phyloP scores from a whole-genome alignment of 805 yeast species.

The Pichia nanzhaoensis region DNA sequence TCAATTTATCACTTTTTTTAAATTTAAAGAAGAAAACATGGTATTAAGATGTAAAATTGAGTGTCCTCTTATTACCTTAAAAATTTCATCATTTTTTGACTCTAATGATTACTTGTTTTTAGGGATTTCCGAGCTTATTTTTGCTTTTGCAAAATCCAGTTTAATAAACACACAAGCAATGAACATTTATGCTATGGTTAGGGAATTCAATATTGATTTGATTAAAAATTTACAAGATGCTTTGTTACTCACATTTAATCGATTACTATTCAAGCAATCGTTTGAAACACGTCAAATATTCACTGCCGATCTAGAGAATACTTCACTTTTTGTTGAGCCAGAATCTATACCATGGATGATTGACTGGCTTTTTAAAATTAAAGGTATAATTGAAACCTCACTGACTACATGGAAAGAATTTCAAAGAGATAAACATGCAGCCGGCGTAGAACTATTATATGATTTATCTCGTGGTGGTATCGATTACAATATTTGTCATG shows the following conservation, averaged over 20 bases:
- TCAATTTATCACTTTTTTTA: slow-evolving; percentile 31
- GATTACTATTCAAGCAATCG: slow-evolving; percentile 7
- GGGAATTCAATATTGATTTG: slow-evolving; percentile 14
- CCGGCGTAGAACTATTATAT: slow-evolving; percentile 37
- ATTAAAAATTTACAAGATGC: slow-evolving; percentile 11
- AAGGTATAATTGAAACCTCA: slow-evolving; percentile 7
- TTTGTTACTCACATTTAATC: slow-evolving; percentile 3
- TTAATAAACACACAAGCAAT: slow-evolving; percentile 6
- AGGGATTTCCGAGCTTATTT: slow-evolving; percentile 31
- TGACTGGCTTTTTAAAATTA: slow-evolving; percentile 8
- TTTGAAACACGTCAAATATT: slow-evolving; percentile 3
- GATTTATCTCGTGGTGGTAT: slow-evolving; percentile 34
- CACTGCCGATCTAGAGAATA: slow-evolving; percentile 15
- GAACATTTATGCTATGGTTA: slow-evolving; percentile 7
- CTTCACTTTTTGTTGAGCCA: slow-evolving; percentile 19
- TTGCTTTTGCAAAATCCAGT: slow-evolving; percentile 27
- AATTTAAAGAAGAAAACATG: slow-evolving; percentile 5
- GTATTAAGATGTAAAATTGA: slow-evolving; percentile 34
- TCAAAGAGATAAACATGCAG: slow-evolving; percentile 14
- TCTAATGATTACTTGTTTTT: slow-evolving; percentile 27
- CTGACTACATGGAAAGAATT: slow-evolving; percentile 6
- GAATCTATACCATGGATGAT: slow-evolving; percentile 18
- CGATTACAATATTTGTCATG: slow-evolving; percentile 54
- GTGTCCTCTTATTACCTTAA: slow-evolving; percentile 36
- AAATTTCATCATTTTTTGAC: slow-evolving; percentile 10